Conservation (phyloP, 306 rosid genomes). For the Vicia villosa region DNA sequence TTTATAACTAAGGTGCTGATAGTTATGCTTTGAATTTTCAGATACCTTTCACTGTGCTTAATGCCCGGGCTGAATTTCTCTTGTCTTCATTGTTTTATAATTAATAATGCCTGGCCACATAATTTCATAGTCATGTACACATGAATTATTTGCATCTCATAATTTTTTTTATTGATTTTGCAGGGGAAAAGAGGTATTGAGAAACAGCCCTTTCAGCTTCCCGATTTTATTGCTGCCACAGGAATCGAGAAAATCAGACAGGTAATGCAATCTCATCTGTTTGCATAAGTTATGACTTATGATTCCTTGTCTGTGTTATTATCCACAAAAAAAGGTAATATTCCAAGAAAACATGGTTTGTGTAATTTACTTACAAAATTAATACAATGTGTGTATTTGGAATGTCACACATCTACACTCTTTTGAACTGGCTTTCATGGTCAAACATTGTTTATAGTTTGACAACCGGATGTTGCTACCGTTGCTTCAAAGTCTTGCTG, state of each 20-base stretch:
- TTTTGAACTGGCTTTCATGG: background rate
- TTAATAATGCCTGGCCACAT: constrained; percentile 30
- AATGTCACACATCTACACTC: background rate
- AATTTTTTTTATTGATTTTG: constrained; percentile 39
- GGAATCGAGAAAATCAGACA: constrained; percentile 97
- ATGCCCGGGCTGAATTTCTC: constrained; percentile 56
- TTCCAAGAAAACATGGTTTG: constrained; percentile 3
- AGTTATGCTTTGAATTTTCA: constrained; percentile 69
- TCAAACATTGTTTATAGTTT: background rate
- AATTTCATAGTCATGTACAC: constrained; percentile 21
- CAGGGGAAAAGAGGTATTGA: constrained; percentile 97
- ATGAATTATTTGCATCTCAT: constrained; percentile 51
- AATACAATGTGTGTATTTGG: background rate
- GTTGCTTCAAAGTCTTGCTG: background rate
- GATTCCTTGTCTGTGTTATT: background rate
- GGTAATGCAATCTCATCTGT: constrained; percentile 47
- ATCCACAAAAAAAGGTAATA: background rate
- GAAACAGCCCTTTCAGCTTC: constrained; percentile 94
- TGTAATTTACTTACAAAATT: background rate
- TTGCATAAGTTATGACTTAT: constrained; percentile 15
- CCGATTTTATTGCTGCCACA: constrained; percentile 94
- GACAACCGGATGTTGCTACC: constrained; percentile 1
- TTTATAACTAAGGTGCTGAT: constrained; percentile 51
- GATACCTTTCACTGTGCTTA: constrained; percentile 63
- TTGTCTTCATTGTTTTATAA: constrained; percentile 40